Percentiles rank a stretch among this genome's conserved stretches.
Conservation (phyloP, 225 moss, liverwort and hornwort genomes). For the Polytrichum formosum region DNA sequence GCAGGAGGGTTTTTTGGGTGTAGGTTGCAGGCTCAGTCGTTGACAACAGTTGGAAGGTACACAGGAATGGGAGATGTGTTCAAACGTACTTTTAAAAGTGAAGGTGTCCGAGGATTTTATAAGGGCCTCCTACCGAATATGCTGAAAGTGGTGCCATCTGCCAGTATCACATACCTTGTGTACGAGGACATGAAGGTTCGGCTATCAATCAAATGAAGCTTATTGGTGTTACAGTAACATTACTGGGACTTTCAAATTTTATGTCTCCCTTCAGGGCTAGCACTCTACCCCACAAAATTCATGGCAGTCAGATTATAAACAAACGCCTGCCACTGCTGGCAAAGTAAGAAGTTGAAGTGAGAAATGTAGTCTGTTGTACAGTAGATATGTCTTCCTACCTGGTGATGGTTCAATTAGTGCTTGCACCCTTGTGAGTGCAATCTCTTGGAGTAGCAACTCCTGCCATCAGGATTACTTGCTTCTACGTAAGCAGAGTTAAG, state of each 20-base stretch:
- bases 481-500: no score
- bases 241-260: conserved; percentile 8
- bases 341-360: no score
- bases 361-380: no score
- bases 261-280: background rate
- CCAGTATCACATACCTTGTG: conserved; percentile 93
- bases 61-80: conserved; percentile 83
- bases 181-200: conserved; percentile 94
- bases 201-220: conserved; percentile 55
- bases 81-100: conserved; percentile 52
- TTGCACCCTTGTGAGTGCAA: no score
- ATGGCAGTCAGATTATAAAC: no score
- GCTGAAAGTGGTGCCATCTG: conserved; percentile 92
- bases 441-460: no score
- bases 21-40: conserved; percentile 90
- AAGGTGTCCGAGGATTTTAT: conserved; percentile 86
- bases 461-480: no score
- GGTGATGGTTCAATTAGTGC: no score
- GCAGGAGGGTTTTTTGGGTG: background rate
- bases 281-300: no score
- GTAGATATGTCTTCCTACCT: no score
- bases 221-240: background rate
- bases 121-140: conserved; percentile 88
- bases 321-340: no score
- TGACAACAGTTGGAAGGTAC: conserved; percentile 48